Evolutionary conservation across 805 yeast genomes (phyloP), one percentile per base, ranked within the genome.

Genomic region (Lipomyces chichibuensis): DNA sequence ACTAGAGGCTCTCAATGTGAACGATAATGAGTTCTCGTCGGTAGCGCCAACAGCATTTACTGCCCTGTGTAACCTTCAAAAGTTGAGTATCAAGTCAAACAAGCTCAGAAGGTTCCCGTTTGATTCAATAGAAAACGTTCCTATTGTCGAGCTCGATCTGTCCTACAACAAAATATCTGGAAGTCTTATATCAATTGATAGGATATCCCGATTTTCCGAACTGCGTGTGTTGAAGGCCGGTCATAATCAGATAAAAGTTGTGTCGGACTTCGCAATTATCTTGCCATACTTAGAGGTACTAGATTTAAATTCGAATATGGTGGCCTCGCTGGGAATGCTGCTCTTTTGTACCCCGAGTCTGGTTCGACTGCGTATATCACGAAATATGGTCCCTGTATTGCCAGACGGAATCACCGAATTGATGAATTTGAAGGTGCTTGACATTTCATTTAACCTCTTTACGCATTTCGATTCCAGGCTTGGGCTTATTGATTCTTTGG

Each of bases 241-340:
- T 23, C 70, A 69, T 43, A 69, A 69, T 53, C 69, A 61, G 49
- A 27, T 66, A 17, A 60, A 51, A 14, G 57, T 62, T 0, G 65
- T 69, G n/a, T 66, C 71, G 7, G 71, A 69, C n/a, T 65, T 63
- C 51, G 70, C 71, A 5, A 55, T 69, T n/a, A 62, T 65, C 7
- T 55, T 69, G 29, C 71, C 71, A n/a, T 60, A 61, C 5, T 57
- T 69, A 20, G 70, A 69, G 56, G 33, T 58, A 2, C 57, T 69
- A 17, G 67, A 69, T 33, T 35, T 69, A 29, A 52, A 37, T 49
- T 63, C 70, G 25, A 69, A 69, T 33, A 11, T 52, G 14, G 57
- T 69, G 14, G 35, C 39, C 20, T 63, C 69, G 27, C 49, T 69
- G 43, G 71, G 71, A 9, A 66, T 65, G 70, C 60, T 69, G n/a